phyloP scores from a whole-genome alignment of 2,329 filamentous ascomycete species.

The Phaeosphaeriaceae sp. region DNA sequence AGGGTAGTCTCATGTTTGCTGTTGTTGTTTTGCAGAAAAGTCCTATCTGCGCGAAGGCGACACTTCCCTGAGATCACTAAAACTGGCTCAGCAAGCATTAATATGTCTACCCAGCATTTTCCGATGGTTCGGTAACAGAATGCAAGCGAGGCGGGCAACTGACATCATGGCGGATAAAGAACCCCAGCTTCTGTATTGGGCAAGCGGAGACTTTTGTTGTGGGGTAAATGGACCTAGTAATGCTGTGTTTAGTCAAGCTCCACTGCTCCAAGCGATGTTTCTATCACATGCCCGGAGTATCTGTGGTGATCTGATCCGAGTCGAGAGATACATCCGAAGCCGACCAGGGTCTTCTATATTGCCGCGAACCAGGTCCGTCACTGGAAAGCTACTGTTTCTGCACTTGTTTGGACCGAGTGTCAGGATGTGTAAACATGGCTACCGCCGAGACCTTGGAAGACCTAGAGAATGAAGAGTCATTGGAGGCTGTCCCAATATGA shows the following conservation, averaged over 20 bases:
- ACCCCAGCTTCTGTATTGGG: constrained; percentile 16
- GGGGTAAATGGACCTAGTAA: constrained; percentile 10
- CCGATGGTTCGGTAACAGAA: constrained; percentile 4
- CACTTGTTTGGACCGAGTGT: neutral
- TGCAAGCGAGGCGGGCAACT: constrained; percentile 1
- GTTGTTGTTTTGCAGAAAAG: neutral
- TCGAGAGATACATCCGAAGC: neutral
- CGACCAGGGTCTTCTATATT: neutral
- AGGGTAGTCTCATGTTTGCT: constrained; percentile 16
- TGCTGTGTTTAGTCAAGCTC: constrained; percentile 2
- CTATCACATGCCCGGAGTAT: neutral
- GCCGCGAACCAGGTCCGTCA: neutral
- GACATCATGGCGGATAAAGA: constrained; percentile 20
- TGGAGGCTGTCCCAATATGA: neutral
- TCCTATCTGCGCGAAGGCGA: neutral
- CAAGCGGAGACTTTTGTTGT: constrained; percentile 19
- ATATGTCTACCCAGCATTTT: constrained; percentile 10
- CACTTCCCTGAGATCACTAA: neutral
- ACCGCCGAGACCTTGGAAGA: neutral
- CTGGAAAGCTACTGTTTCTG: too few relatives aligned
- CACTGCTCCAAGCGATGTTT: constrained; percentile 3
- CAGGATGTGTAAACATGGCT: neutral
- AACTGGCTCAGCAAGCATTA: constrained; percentile 3
- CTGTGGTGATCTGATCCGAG: neutral
- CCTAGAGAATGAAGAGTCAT: neutral